Evolutionary conservation across 2,329 filamentous ascomycete species (phyloP).

Genomic region (Arthrobotrys iridis): DNA sequence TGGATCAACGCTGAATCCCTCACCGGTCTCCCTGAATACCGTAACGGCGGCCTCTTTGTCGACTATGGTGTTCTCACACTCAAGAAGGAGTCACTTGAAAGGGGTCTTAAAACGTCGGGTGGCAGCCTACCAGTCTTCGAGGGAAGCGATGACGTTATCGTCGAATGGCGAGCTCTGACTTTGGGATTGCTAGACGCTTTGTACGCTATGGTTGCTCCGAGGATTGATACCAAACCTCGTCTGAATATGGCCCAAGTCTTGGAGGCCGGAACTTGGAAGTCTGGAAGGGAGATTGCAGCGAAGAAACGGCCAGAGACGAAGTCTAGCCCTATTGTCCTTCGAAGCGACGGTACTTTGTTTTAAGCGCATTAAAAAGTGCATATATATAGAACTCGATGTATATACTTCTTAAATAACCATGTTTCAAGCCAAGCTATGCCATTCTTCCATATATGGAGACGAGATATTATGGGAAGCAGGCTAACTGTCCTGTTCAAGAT

Average conservation of each 20-base stretch:
- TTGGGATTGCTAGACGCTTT: conserved; percentile 79
- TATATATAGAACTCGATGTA: no score
- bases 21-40: conserved; percentile 89
- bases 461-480: no score
- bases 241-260: conserved; percentile 87
- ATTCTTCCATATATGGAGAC: no score
- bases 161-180: conserved; percentile 80
- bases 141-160: conserved; percentile 78
- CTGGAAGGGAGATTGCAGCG: conserved; percentile 62
- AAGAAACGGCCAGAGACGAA: conserved; percentile 49
- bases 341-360: conserved; percentile 62
- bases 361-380: conserved; percentile 43
- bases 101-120: conserved; percentile 75
- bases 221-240: conserved; percentile 74
- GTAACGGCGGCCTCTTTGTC: conserved; percentile 88
- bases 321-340: conserved; percentile 61
- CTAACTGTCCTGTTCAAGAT: no score
- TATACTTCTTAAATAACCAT: no score
- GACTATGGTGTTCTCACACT: conserved; percentile 82
- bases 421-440: no score
- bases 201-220: conserved; percentile 73
- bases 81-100: conserved; percentile 74
- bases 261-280: conserved; percentile 98
- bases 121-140: conserved; percentile 79
- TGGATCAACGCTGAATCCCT: conserved; percentile 83